Conservation (phyloP, 2,329 filamentous ascomycete species). For the Cryphonectria nitschkei region DNA sequence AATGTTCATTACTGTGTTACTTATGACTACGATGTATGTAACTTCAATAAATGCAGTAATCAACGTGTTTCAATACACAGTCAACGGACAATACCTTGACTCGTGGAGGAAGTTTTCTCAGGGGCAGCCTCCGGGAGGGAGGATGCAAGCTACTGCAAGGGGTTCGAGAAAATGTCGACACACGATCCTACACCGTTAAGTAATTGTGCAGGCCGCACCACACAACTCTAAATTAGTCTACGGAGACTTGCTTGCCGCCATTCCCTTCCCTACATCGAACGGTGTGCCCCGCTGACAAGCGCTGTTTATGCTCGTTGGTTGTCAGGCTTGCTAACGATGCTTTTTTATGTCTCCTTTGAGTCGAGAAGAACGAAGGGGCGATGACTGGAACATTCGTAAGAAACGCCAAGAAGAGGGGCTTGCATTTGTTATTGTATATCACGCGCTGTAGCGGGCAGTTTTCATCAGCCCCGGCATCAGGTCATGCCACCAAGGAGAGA, state of each 20-base stretch:
- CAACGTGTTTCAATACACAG: background rate
- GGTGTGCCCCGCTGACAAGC: background rate
- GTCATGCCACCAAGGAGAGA: background rate
- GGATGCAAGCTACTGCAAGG: slow-evolving; percentile 8
- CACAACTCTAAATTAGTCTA: background rate
- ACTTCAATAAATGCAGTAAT: background rate
- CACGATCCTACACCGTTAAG: background rate
- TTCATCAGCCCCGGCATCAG: background rate
- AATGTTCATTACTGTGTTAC: no score
- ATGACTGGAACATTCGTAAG: background rate
- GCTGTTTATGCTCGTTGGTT: background rate
- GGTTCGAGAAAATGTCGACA: background rate
- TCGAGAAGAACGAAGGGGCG: background rate
- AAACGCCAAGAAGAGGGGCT: background rate
- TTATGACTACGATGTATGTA: no score
- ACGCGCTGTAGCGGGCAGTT: background rate
- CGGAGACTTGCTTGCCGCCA: background rate
- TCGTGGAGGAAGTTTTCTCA: background rate
- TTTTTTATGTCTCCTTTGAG: background rate
- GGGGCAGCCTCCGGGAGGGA: background rate
- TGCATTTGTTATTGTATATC: background rate
- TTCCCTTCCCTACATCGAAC: background rate
- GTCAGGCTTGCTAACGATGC: background rate
- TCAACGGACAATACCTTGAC: background rate
- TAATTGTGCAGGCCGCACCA: background rate